Conservation (phyloP, 2,329 filamentous ascomycete species). For the Cladosporium sp. region DNA sequence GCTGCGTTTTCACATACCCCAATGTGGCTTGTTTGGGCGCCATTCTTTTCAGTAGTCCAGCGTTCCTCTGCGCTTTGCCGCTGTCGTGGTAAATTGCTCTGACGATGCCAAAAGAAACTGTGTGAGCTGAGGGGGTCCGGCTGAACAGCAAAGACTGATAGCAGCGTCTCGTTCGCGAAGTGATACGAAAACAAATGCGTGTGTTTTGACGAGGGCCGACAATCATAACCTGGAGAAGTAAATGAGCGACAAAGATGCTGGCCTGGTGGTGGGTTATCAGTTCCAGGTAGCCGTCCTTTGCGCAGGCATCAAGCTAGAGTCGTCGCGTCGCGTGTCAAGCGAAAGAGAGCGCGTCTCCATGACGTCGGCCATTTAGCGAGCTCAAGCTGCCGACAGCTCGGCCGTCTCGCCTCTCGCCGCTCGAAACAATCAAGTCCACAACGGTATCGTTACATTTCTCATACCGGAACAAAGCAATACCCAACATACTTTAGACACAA, state of each 20-base stretch:
- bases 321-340: slow-evolving; percentile 5
- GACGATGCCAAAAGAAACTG: slow-evolving; percentile 10
- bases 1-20: slow-evolving; percentile 65
- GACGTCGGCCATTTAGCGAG: background rate
- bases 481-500: background rate
- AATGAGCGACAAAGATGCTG: background rate
- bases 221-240: slow-evolving; percentile 1
- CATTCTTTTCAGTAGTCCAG: slow-evolving; percentile 32
- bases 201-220: background rate
- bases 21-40: slow-evolving; percentile 72
- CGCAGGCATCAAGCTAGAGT: slow-evolving; percentile 1
- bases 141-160: background rate
- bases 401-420: background rate
- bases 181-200: background rate
- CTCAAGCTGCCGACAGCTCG: background rate
- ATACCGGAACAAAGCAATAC: background rate
- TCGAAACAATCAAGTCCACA: background rate
- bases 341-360: background rate
- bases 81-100: slow-evolving; percentile 13
- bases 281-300: background rate
- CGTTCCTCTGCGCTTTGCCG: slow-evolving; percentile 9
- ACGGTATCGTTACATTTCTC: background rate
- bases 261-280: no score
- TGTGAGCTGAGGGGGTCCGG: background rate
- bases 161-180: background rate